Evolutionary conservation across 2,329 filamentous ascomycete genomes (phyloP), one percentile per base, ranked within the genome.

Genomic region (Ophiostoma populinum): DNA sequence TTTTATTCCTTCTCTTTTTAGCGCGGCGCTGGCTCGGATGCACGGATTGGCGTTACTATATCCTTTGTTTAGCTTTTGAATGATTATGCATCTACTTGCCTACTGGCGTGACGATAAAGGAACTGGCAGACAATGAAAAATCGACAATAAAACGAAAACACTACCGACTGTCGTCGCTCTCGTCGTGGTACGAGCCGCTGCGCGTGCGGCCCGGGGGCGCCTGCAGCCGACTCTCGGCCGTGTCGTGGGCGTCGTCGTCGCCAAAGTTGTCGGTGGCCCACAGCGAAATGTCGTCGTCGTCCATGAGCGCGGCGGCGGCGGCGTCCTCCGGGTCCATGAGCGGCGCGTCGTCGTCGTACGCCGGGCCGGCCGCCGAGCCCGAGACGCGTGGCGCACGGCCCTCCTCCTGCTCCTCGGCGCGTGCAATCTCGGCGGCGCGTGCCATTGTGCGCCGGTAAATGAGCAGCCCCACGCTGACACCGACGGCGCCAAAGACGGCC

Each of bases 361-460:
- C 52, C 11, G 58, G 53, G 34, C 62, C 61, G 3, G 56, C 49
- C 24, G 63, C 62, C n/a, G 51, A 61, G n/a, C 28, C 33, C 13
- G 35, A 39, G 5, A 36, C 37, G 13, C 37, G 34, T 1, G 34
- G 27, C 4, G 18, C 29, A 2, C 22, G 32, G 19, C 42, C 40
- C 16, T 65, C 63, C 3, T 58, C 51, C 20, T 50, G 52, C 16
- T 47, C 55, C 32, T 62, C 61, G 33, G 64, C 61, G 27, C 57
- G 51, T 10, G 62, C 65, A 22, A 77, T 57, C 52, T 74, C 65
- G 33, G 63, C 63, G 13, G 72, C 71, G 35, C 72, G 62, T 26
- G 67, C 62, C 63, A 76, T 74, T 37, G 72, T 77, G 40, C 69
- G 63, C 35, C 67, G 67, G 59, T 93, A 98, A 51, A 98, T 92